Conservation (phyloP, 768 basidiomycete genomes). For the Gymnopilus dilepis region DNA sequence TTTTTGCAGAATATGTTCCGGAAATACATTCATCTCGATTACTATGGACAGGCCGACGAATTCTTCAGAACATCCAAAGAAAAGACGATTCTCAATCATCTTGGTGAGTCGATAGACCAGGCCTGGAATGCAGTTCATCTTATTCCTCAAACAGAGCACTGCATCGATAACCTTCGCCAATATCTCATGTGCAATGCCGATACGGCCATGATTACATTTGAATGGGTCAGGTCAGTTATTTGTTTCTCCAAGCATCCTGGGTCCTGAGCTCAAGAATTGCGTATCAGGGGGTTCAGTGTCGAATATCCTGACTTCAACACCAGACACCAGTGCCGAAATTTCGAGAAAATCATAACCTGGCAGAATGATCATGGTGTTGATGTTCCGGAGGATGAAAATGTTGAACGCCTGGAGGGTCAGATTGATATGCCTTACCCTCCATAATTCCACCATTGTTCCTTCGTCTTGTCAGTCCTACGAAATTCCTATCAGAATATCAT, state of each 20-base stretch:
- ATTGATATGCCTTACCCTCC: neutral
- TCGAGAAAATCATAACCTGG: constrained; percentile 1
- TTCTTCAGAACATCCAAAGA: neutral
- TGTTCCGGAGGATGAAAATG: neutral
- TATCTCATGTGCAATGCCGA: neutral
- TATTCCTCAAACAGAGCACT: neutral
- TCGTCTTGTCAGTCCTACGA: too few relatives aligned
- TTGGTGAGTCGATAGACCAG: constrained; percentile 5
- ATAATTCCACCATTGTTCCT: too few relatives aligned
- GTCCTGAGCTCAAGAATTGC: too few relatives aligned
- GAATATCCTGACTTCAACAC: constrained; percentile 3
- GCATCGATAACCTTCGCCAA: constrained; percentile 3
- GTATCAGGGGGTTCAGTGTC: neutral
- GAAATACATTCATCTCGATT: neutral
- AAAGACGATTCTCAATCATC: neutral
- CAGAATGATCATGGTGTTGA: neutral
- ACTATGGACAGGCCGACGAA: neutral
- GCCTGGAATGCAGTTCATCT: neutral
- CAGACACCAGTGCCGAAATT: constrained; percentile 2
- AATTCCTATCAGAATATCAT: too few relatives aligned
- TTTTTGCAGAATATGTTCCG: neutral
- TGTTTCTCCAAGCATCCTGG: neutral
- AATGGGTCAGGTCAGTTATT: neutral
- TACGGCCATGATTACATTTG: neutral
- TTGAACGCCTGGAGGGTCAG: neutral